These are phyloP conservation scores for Platanthera guangdongensis DNA, from an alignment of 106 monocot species.

Conservation along the genomic window DNA sequence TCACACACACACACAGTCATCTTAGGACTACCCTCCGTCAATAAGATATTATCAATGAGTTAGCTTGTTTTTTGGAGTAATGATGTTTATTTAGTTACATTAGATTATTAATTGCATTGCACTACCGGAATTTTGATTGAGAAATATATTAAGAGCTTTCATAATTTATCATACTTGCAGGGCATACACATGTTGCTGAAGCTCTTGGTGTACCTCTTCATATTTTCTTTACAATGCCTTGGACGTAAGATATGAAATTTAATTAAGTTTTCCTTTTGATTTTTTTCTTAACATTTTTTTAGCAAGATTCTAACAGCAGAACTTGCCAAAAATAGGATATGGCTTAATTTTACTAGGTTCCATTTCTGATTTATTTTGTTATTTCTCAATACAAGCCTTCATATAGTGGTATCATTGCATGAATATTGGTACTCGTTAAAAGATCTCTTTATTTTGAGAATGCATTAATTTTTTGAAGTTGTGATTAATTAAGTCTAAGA, in stretches of 20 bases:
- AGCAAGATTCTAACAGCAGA: background rate
- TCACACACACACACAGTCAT: too few species aligned
- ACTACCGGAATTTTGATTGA: background rate
- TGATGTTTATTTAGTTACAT: background rate
- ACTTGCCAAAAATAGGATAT: background rate
- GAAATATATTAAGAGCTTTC: background rate
- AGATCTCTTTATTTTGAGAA: background rate
- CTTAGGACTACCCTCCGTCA: too few species aligned
- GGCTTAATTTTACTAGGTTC: background rate
- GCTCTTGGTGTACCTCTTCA: constrained; percentile 91
- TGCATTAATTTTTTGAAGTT: background rate
- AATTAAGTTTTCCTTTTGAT: background rate
- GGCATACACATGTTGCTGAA: constrained; percentile 96
- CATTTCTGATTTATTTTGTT: background rate
- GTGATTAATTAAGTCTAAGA: background rate
- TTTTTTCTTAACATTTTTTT: background rate
- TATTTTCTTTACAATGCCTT: constrained; percentile 97
- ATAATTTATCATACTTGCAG: constrained; percentile 26
- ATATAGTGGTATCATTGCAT: background rate
- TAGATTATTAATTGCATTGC: background rate
- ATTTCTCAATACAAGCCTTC: too few species aligned
- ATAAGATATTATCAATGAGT: background rate
- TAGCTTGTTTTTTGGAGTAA: background rate
- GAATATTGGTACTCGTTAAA: background rate
- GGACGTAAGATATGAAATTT: constrained; percentile 69